Evolutionary conservation across 805 yeast genomes (phyloP), one percentile per base, ranked within the genome.

Genomic region (Ogataea parapolymorpha): DNA sequence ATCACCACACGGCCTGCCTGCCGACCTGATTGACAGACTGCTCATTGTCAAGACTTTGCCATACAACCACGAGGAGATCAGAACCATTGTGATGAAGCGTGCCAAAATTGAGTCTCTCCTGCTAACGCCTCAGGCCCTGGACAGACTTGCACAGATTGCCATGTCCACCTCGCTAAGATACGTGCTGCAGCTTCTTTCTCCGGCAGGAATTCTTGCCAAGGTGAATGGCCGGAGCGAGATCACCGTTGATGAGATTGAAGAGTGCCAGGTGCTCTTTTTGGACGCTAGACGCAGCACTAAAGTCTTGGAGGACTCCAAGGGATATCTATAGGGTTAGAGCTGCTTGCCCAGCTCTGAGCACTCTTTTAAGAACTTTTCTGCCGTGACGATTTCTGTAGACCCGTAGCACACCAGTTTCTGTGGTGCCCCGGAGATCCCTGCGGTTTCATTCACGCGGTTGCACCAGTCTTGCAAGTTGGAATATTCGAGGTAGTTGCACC

Each of bases 1-100:
- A 65, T 84, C 96, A 1, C 96, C 99, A 16, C 99, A 93, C 63
- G 99, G 99, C n/a, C 72, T 93, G 44, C 99, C 99, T 31, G 74
- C 85, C 45, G 99, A 93, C 71, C 72, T 93, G 55, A 80, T 93
- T 55, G 99, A 93, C 67, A 79, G 99, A 63, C 78, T 95, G 26
- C 84, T 93, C 51, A 93, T 93, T 48, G 88, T 93, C 50, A 89
- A 93, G 58, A 95, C 99, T 1, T 65, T 77, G 13, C 71, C 78
- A 33, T 93, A 93, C 69, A 71, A 74, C 44, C 79, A 77, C 44
- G 90, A 86, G 45, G 99, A 93, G 65, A 84, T 91, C 57, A 77
- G 83, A 57, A 80, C 89, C 36, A 93, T 93, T 56, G 70, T 93
- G 48, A 72, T 85, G 23, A 93, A 91, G 55, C 80, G 99, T 59